Evolutionary conservation across 1,284 basidiomycete genomes (phyloP).

Genomic region (Ganoderma leucocontextum): DNA sequence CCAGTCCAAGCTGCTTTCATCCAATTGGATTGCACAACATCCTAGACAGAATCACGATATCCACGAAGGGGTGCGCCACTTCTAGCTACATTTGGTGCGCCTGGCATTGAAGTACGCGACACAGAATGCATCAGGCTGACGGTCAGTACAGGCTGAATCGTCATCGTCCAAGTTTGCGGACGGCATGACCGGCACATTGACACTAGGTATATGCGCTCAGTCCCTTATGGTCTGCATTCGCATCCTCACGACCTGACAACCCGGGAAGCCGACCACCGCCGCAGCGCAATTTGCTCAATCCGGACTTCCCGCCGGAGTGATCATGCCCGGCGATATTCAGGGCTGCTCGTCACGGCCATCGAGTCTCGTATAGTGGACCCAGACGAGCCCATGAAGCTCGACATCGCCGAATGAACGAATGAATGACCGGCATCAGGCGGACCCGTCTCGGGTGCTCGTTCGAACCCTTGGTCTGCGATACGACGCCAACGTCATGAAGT

Average conservation of each 20-base stretch:
- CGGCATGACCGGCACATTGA: background rate
- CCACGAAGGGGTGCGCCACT: conserved; percentile 17
- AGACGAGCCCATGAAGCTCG: conserved; percentile 13
- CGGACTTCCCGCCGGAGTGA: background rate
- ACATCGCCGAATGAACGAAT: conserved; percentile 39
- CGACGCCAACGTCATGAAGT: conserved; percentile 34
- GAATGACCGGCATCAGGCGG: conserved; percentile 34
- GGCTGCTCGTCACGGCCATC: background rate
- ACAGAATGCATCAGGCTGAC: background rate
- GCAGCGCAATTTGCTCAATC: background rate
- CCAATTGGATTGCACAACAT: conserved; percentile 23
- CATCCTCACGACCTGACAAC: background rate
- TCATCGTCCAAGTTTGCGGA: background rate
- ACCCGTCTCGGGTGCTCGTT: conserved; percentile 41
- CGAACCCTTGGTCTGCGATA: conserved; percentile 33
- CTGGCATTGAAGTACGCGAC: background rate
- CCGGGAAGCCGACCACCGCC: background rate
- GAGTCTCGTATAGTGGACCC: background rate
- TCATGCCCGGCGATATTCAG: background rate
- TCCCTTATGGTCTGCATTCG: background rate
- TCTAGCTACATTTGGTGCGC: background rate
- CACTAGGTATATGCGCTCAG: background rate
- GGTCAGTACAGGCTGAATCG: background rate
- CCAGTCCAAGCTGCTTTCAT: conserved; percentile 17
- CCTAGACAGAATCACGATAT: conserved; percentile 27